Conservation (phyloP, 176 grass and related monocot species). For the Thinopyrum elongatum region DNA sequence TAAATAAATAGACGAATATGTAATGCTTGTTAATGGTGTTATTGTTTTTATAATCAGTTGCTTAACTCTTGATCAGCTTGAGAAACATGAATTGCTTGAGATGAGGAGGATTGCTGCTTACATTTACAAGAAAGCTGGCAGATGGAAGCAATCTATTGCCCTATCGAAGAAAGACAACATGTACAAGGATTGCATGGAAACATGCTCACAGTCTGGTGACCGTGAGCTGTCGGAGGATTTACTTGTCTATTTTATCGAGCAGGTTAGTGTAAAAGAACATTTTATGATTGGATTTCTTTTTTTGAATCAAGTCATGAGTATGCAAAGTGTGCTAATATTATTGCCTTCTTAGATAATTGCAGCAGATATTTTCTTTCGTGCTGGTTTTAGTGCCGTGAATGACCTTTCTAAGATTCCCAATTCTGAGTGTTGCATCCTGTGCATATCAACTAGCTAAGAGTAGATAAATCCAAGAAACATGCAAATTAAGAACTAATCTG, state of each 20-base stretch:
- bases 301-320: neutral
- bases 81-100: constrained; percentile 98
- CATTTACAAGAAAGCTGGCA: constrained; percentile 98
- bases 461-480: neutral
- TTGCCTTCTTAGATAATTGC: neutral
- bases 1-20: neutral
- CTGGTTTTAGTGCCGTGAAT: neutral
- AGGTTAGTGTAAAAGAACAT: constrained; percentile 43
- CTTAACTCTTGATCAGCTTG: constrained; percentile 59
- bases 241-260: constrained; percentile 94
- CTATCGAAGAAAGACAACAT: constrained; percentile 95
- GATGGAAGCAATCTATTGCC: constrained; percentile 96
- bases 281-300: neutral
- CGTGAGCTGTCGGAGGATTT: constrained; percentile 88
- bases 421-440: neutral
- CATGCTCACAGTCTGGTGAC: constrained; percentile 94
- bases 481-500: neutral
- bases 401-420: neutral
- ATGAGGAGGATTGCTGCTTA: constrained; percentile 99
- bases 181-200: constrained; percentile 99
- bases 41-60: constrained; percentile 10
- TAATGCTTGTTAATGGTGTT: neutral
- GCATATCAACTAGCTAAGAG: neutral
- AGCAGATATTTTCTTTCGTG: neutral
- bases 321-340: neutral